Evolutionary conservation across 768 basidiomycete genomes (phyloP), one percentile per base, ranked within the genome.

Genomic region (Mycena indigotica): DNA sequence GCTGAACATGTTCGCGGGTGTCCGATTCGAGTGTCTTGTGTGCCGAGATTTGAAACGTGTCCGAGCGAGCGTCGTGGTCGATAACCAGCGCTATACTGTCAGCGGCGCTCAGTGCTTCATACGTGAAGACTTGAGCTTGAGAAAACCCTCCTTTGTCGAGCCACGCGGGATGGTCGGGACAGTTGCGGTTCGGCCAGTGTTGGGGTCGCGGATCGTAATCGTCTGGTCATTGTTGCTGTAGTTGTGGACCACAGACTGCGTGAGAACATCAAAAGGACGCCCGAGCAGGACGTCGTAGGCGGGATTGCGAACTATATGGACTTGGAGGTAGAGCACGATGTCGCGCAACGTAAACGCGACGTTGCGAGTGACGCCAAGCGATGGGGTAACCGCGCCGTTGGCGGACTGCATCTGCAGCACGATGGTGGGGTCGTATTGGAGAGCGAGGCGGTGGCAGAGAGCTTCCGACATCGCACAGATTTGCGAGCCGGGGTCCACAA

Each of bases 391-490:
- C 5, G 46, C 21, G 15, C 46, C 46, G 46, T 48, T 48, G 5
- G 46, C 46, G 19, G 46, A 48, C 23, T 48, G 46, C 46, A 48
- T 48, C 25, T 48, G 46, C 46, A 48, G 19, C 15, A 48, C 46
- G 10, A 48, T 28, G 28, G 24, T 23, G 12, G 46, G 46, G 46
- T 48, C 46, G 25, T 48, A 48, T 25, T 23, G 15, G 28, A 48
- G 46, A 6, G 6, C 46, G 21, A 48, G 52, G 4, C 45, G 17
- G 39, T 60, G 57, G 17, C 55, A 57, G 15, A 66, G 45, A 5
- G 52, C 61, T 23, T 66, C 65, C 0, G 65, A 68, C 65, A 68
- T 68, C 0, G 61, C 41, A 28, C 63, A 26, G 24, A 68, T 63
- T 6, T 60, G 45, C 2, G 57, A 65, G 12, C 66, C 65, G 25